Conservation (phyloP, 73 alveolate species). For the Paramecium pentaurelia region DNA sequence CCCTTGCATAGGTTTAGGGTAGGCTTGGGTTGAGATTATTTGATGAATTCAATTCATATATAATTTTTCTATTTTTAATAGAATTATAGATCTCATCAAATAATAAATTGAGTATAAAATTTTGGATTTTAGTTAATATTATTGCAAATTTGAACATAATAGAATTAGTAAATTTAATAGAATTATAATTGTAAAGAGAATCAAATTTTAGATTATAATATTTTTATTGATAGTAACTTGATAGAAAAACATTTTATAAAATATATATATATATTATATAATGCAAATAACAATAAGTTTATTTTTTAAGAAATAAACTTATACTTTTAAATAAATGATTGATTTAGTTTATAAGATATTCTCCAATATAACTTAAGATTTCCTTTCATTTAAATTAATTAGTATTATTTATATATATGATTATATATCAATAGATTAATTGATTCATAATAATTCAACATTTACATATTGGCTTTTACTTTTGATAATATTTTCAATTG, state of each 20-base stretch:
- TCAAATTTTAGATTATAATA: not conserved
- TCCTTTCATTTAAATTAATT: not conserved
- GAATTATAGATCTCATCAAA: too few relatives aligned
- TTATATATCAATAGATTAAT: not conserved
- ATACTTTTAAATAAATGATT: too few relatives aligned
- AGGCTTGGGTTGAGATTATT: not conserved
- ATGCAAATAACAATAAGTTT: too few relatives aligned
- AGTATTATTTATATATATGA: not conserved
- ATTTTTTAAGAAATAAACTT: too few relatives aligned
- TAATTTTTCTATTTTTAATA: too few relatives aligned
- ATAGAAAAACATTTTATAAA: too few relatives aligned
- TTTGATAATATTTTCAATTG: constrained; percentile 22
- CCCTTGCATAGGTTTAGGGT: not conserved
- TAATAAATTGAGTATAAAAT: not conserved
- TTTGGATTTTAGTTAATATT: not conserved
- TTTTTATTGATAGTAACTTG: not conserved
- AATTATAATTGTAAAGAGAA: not conserved
- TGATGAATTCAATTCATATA: not conserved
- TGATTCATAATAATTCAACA: not conserved
- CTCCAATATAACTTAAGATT: too few relatives aligned
- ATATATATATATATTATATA: too few relatives aligned
- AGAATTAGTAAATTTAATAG: not conserved
- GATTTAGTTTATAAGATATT: too few relatives aligned
- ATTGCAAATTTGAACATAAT: too few relatives aligned
- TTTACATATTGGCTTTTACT: not conserved